Base-by-base conservation (phyloP, 1,284 basidiomycete species). In the Amylostereum areolatum region DNA sequence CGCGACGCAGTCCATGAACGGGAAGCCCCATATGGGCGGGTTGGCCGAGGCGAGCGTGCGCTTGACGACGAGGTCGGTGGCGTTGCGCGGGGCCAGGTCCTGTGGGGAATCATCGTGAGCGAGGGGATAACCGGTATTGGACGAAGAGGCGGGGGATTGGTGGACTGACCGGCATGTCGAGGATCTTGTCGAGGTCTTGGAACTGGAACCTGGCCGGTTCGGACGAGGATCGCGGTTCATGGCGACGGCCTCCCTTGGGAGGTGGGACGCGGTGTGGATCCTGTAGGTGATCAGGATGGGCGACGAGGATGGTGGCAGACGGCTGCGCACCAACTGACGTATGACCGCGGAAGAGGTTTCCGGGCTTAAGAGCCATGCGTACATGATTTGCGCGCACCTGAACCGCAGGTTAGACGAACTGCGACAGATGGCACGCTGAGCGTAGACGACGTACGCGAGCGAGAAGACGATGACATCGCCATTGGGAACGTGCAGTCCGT, bases 351-450 rank as follows among this genome's bases (percentile, higher is more conserved):
- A 29, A 96, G 80, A 0, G 91, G 91, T 90, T 52, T 94, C 91
- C 6, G 91, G 92, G 28, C 86, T 74, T 31, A 91, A 65, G 30
- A 96, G 72, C 68, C 87, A 92, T 0, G 78, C 84, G 63, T 92
- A 95, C 70, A 95, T 78, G 63, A 97, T 96, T 66, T 97, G 93
- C 7, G 85, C 87, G 60, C 87, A 96, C 18, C 84, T 86, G 54
- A 30, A 54, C 11, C 27, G 44, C 18, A 9, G n/a, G 24, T 25
- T 24, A 45, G 12, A 25, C 18, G 9, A 31, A 35, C 9, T 35
- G 9, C 8, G 34, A 5, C 10, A 3, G 11, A 27, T 42, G 11
- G 7, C 43, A 25, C 6, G 32, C 32, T 33, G 5, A 29, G 28
- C 3, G 34, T 25, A 44, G 18, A 4, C 25, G 6, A 63, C 75